Base-by-base conservation (phyloP, 345 rosid species). In the Dimocarpus longan region DNA sequence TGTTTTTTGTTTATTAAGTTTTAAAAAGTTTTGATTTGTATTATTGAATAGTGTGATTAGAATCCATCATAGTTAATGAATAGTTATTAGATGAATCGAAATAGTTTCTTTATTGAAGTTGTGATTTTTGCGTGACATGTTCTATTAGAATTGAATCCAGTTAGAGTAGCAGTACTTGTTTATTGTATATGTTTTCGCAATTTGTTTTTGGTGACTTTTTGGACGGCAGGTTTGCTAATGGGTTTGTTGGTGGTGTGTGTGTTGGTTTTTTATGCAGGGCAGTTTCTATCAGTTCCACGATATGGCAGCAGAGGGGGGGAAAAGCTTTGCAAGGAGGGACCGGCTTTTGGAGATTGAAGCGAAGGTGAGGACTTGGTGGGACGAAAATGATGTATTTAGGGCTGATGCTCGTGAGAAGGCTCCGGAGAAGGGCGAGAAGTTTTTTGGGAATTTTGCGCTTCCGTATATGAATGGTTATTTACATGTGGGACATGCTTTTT, bases 401-500 rank as follows among this genome's bases (percentile, higher is more conserved):
- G 91, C 98, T 37, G 94, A 91, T 15, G 69, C 97, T 43, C 54
- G 87, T 10, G 88, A 85, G 66, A 85, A 74, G 50, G 82, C 80
- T 60, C 92, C 94, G 5, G 60, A 84, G 68, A 71, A 80, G 2
- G 93, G 94, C 5, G 96, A 90, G 70, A 93, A 93, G 85, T 93
- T 93, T 77, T 91, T 88, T 79, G 91, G 94, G 5, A 92, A 91
- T 24, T 93, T 93, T 65, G 94, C 98, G 0, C 90, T 86, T 76
- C 98, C 98, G 0, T 93, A 93, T 56, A 93, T 93, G 98, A 93
- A 93, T 69, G 98, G 98, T 5, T 89, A 80, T 66, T 80, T 93
- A 79, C 98, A 93, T 74, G 89, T 91, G 60, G 98, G 94, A 2
- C 98, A 93, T 67, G 98, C 96, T 2, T 93, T 93, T 76, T 88